Base-by-base conservation (phyloP, 2,329 filamentous ascomycete species). In the Beauveria sp. region DNA sequence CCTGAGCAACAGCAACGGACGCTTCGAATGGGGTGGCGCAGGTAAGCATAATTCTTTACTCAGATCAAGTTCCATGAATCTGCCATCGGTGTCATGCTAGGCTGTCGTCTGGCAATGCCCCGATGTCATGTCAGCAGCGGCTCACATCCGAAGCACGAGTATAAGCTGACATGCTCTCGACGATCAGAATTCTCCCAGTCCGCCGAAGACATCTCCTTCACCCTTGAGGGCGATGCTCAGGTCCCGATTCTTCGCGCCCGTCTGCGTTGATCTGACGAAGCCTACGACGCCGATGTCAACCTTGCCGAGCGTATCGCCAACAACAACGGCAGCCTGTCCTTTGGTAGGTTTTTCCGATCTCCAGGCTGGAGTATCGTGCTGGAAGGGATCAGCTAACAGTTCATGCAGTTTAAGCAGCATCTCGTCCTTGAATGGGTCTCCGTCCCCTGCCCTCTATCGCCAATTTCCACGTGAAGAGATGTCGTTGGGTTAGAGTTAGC, bases 301-400 rank as follows among this genome's bases (percentile, higher is more conserved):
- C 76, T 86, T 6, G 69, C 77, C 3, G 81, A 84, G 76, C 74
- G 79, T 62, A 75, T 86, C 59, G 70, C 71, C 62, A 86, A 86
- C 71, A 66, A 78, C 22, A 68, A 81, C 65, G 83, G 84, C n/a
- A 30, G 62, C 1, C 74, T 83, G 62, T 56, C 63, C 59, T 78
- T 73, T 53, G 53, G 71, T 74, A 66, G 61, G 70, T 67, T 26
- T n/a, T 26, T 12, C 16, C 7, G 2, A 37, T 16, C 6, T 37
- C 14, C 34, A 37, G 30, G 34, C 34, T 16, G 14, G 12, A 16
- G 34, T 6, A 16, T 16, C 34, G 34, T 6, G 14, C 5, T 16
- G 34, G 12, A 37, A 37, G 34, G 34, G 4, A 37, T 5, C 34
- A 37, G 34, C 34, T 37, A 37, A 37, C 34, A 37, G 34, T 37